Evolutionary conservation across 106 monocot genomes (phyloP).

Genomic region (Xerophyta viscosa): DNA sequence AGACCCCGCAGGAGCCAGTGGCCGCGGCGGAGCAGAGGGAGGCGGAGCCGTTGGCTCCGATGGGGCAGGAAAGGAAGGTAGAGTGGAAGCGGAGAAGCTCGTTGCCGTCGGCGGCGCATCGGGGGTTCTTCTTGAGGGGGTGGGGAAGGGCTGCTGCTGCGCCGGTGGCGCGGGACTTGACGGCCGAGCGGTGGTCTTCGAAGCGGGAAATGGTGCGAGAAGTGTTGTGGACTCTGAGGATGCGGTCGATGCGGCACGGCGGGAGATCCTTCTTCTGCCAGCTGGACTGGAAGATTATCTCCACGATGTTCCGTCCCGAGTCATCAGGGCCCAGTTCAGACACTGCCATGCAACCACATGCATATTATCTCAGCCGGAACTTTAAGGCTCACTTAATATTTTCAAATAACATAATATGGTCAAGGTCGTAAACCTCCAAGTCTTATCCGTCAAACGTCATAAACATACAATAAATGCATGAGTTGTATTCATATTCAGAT

Average conservation of each 20-base stretch:
- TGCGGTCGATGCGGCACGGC: constrained; percentile 68
- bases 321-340: constrained; percentile 89
- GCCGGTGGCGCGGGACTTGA: constrained; percentile 39
- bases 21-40: constrained; percentile 65
- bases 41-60: constrained; percentile 54
- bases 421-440: no score
- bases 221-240: constrained; percentile 87
- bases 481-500: no score
- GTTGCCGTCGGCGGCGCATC: constrained; percentile 95
- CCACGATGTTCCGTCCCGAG: constrained; percentile 89
- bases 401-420: background rate
- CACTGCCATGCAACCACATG: no score
- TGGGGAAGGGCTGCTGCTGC: constrained; percentile 3
- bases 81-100: constrained; percentile 94
- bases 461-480: no score
- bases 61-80: constrained; percentile 53
- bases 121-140: constrained; percentile 31
- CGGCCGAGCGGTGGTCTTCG: constrained; percentile 76
- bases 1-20: constrained; percentile 43
- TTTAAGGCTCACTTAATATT: no score
- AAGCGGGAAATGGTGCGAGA: constrained; percentile 71
- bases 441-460: no score
- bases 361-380: no score
- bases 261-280: constrained; percentile 58
- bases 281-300: constrained; percentile 97